Percentiles rank a stretch among this genome's conserved stretches.
Evolutionary conservation across 2,329 filamentous ascomycete species (phyloP).

Genomic region (Boeremia exigua): DNA sequence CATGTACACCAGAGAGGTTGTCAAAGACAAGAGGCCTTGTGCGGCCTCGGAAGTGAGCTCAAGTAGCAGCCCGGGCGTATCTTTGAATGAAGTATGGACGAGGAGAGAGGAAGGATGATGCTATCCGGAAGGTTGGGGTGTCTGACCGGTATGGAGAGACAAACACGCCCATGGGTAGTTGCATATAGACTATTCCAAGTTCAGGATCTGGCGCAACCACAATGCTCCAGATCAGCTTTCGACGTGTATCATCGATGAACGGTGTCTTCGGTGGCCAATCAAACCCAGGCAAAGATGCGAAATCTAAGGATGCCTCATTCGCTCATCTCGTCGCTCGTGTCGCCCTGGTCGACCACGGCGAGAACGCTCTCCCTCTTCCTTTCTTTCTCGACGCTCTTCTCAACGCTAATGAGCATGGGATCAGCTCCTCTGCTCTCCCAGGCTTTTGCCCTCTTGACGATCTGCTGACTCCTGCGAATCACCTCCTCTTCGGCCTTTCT

Average conservation of each 20-base stretch:
- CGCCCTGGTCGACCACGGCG: conserved; percentile 21
- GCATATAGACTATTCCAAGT: background rate
- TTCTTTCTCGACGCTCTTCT: conserved; percentile 15
- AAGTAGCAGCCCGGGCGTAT: no score
- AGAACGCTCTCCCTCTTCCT: conserved; percentile 10
- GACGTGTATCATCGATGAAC: background rate
- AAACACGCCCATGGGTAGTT: background rate
- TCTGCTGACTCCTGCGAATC: conserved; percentile 74
- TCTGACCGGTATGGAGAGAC: background rate
- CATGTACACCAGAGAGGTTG: no score
- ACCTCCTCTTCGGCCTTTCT: conserved; percentile 90
- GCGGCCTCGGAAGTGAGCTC: no score
- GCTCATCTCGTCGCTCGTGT: conserved; percentile 32
- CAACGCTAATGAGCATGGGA: conserved; percentile 9
- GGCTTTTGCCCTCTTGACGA: conserved; percentile 71
- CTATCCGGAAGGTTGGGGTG: background rate
- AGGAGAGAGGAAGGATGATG: background rate
- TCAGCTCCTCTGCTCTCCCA: conserved; percentile 28
- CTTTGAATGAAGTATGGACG: no score
- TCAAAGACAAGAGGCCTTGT: no score
- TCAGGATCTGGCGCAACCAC: background rate
- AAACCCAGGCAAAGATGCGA: background rate
- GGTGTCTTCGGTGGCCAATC: background rate
- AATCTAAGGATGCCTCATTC: conserved; percentile 13
- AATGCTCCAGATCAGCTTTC: background rate